These are phyloP conservation scores for Cytospora piceae DNA, from an alignment of 2,329 filamentous ascomycete genomes.

Conservation along the genomic window DNA sequence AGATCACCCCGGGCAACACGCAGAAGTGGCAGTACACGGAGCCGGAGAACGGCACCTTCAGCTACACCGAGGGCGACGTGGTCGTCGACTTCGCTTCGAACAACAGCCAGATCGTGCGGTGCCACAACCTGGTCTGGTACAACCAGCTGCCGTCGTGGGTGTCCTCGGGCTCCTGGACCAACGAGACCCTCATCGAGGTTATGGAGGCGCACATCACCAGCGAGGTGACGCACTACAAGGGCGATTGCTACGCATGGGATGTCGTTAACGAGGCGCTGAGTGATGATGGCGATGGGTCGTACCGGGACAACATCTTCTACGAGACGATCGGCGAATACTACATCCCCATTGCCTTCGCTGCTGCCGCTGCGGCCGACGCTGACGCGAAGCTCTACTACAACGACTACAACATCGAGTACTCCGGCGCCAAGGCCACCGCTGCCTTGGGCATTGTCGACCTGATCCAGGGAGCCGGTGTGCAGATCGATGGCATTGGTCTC, in stretches of 20 bases:
- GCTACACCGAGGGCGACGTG: constrained; percentile 60
- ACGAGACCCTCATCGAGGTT: constrained; percentile 55
- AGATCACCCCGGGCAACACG: constrained; percentile 66
- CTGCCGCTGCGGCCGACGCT: constrained; percentile 58
- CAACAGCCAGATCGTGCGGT: constrained; percentile 59
- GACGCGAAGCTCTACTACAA: constrained; percentile 59
- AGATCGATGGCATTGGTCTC: constrained; percentile 65
- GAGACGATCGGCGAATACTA: constrained; percentile 59
- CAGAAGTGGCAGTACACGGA: constrained; percentile 68
- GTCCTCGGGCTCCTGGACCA: constrained; percentile 55
- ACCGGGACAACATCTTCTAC: constrained; percentile 58
- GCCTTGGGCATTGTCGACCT: constrained; percentile 50
- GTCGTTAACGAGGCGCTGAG: constrained; percentile 67
- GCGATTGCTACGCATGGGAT: constrained; percentile 66
- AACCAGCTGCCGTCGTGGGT: constrained; percentile 57
- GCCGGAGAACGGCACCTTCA: constrained; percentile 59
- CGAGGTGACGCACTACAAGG: constrained; percentile 60
- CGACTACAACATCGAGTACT: constrained; percentile 59
- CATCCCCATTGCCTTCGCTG: constrained; percentile 60
- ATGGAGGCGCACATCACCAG: constrained; percentile 64
- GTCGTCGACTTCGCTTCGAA: constrained; percentile 51
- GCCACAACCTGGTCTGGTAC: constrained; percentile 63
- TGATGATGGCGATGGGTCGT: constrained; percentile 55
- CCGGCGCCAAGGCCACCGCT: constrained; percentile 50
- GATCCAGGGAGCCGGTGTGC: constrained; percentile 52